These are phyloP conservation scores for Rhizoclosmatium sp. DNA, from an alignment of 192 early-diverging fungal species.

Conservation along the genomic window DNA sequence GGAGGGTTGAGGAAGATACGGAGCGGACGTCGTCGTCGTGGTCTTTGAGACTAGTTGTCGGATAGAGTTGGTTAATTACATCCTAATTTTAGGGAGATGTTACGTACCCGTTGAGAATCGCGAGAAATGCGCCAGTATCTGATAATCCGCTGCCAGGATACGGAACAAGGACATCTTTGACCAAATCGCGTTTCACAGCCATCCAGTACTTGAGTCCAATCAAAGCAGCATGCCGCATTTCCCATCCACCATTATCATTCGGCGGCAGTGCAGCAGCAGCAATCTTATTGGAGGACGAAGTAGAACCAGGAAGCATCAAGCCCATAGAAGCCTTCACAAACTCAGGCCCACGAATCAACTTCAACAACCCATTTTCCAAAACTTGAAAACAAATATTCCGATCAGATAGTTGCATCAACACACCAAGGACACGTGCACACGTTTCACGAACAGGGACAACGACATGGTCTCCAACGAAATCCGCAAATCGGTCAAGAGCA, in stretches of 20 bases:
- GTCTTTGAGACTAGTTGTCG: slow-evolving; percentile 66
- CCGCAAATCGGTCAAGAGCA: slow-evolving; percentile 93
- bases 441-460: slow-evolving; percentile 97
- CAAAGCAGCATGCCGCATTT: slow-evolving; percentile 90
- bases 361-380: slow-evolving; percentile 66
- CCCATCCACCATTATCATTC: slow-evolving; percentile 68
- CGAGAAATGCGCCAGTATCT: slow-evolving; percentile 71
- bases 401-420: slow-evolving; percentile 67
- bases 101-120: slow-evolving; percentile 78
- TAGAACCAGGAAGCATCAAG: not conserved
- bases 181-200: slow-evolving; percentile 88
- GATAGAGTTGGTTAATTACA: not conserved
- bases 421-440: slow-evolving; percentile 78
- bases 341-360: slow-evolving; percentile 51
- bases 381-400: slow-evolving; percentile 62
- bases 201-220: slow-evolving; percentile 94
- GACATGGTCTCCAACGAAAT: slow-evolving; percentile 95
- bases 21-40: slow-evolving; percentile 94
- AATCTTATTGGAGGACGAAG: not conserved
- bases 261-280: not conserved
- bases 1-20: slow-evolving; percentile 87
- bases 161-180: slow-evolving; percentile 71
- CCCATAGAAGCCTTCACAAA: not conserved
- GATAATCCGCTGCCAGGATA: slow-evolving; percentile 3
- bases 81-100: not conserved